Evolutionary conservation across 148 eudicot genomes (phyloP).

Genomic region (Heliamphora exappendiculata): DNA sequence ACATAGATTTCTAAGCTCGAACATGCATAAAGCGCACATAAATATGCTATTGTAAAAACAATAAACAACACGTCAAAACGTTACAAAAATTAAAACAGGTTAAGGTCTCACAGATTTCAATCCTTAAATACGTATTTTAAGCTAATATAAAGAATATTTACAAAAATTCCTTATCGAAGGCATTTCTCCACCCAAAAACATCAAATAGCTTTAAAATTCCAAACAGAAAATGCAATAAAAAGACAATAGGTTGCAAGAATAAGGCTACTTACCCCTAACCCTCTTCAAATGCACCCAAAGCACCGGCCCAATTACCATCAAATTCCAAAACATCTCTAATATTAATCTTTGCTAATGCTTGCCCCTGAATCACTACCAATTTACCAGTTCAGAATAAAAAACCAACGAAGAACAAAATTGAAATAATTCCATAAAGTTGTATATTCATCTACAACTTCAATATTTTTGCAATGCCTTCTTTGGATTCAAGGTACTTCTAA

Average conservation of each 20-base stretch:
- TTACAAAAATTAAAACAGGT: too few relatives aligned
- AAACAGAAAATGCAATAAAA: neutral
- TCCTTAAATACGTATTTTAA: too few relatives aligned
- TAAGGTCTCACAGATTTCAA: too few relatives aligned
- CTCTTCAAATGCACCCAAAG: slow-evolving; percentile 57
- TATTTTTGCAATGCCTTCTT: neutral
- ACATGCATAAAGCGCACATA: too few relatives aligned
- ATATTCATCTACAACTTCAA: neutral
- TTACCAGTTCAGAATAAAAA: slow-evolving; percentile 17
- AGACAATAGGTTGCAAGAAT: neutral
- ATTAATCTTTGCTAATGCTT: slow-evolving; percentile 79
- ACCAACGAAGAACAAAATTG: neutral
- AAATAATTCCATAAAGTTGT: neutral
- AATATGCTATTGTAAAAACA: too few relatives aligned
- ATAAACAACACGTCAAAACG: too few relatives aligned
- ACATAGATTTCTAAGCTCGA: too few relatives aligned
- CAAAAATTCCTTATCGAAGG: too few relatives aligned
- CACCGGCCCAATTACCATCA: slow-evolving; percentile 58
- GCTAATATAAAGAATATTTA: too few relatives aligned
- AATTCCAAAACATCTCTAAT: slow-evolving; percentile 71
- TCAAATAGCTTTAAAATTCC: neutral
- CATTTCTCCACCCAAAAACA: neutral
- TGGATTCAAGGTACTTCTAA: neutral
- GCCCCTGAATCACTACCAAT: slow-evolving; percentile 60
- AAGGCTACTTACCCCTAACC: slow-evolving; percentile 51